Evolutionary conservation across 495 filamentous ascomycete species (phyloP).

Genomic region (Cercophora scortea): DNA sequence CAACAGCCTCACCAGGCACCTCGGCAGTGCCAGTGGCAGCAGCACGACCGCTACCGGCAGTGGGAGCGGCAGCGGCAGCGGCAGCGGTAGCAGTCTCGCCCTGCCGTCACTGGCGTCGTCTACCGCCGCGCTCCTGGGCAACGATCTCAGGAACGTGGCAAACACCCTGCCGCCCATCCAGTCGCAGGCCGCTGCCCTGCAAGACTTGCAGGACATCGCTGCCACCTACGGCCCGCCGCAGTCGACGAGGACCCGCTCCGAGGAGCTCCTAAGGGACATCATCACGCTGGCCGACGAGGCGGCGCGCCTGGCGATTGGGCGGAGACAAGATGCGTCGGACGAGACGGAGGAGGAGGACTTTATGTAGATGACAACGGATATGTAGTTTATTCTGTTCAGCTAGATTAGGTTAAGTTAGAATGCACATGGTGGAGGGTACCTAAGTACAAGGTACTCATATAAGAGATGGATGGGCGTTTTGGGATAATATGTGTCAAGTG

Average conservation of each 20-base stretch:
- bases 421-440: no score
- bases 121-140: not conserved
- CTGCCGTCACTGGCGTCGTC: slow-evolving; percentile 10
- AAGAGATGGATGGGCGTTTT: no score
- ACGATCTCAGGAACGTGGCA: not conserved
- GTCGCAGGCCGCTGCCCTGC: not conserved
- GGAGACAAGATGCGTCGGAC: slow-evolving; percentile 21
- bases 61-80: not conserved
- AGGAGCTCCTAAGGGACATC: slow-evolving; percentile 35
- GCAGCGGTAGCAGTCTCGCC: not conserved
- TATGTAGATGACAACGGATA: slow-evolving; percentile 21
- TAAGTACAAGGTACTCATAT: no score
- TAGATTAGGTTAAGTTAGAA: no score
- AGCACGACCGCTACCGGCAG: not conserved
- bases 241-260: slow-evolving; percentile 20
- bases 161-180: slow-evolving; percentile 16
- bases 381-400: no score
- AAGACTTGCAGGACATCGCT: not conserved
- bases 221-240: not conserved
- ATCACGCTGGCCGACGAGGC: slow-evolving; percentile 33
- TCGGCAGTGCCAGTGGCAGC: not conserved
- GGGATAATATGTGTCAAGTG: no score
- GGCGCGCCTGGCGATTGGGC: slow-evolving; percentile 18
- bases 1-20: not conserved
- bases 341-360: slow-evolving; percentile 42